These are phyloP conservation scores for Physcia stellaris DNA, from an alignment of 495 filamentous ascomycete species.

Conservation along the genomic window DNA sequence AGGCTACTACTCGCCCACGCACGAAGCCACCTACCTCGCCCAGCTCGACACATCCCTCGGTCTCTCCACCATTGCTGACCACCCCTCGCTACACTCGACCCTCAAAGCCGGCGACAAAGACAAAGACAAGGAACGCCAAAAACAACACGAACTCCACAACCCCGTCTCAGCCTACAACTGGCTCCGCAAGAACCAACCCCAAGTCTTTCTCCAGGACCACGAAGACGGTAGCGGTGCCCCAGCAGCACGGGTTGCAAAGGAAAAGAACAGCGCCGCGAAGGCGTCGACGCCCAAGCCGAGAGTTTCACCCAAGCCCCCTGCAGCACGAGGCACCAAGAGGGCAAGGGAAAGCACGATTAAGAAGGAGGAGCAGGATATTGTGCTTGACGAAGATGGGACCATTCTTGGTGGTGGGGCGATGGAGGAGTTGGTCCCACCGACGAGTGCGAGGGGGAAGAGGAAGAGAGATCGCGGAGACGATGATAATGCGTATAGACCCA, in stretches of 20 bases:
- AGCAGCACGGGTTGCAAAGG: no score
- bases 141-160: conserved; percentile 53
- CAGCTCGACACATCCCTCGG: conserved; percentile 54
- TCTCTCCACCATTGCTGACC: not conserved
- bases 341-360: no score
- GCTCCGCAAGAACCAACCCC: conserved; percentile 70
- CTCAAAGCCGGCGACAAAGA: no score
- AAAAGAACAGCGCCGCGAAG: no score
- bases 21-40: conserved; percentile 66
- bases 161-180: conserved; percentile 80
- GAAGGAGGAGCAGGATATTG: conserved; percentile 33
- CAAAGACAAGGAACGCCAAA: conserved; percentile 24
- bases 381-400: conserved; percentile 38
- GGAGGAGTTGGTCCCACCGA: no score
- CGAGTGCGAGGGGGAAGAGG: conserved; percentile 31
- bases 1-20: conserved; percentile 60
- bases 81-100: not conserved
- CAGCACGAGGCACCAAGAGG: no score
- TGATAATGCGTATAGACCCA: conserved; percentile 57
- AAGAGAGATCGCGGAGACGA: conserved; percentile 47
- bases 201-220: no score
- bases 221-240: no score
- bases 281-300: no score
- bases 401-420: conserved; percentile 27
- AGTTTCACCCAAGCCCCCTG: no score